Conservation (phyloP, 179 eudicot species). For the Spergularia azorica region DNA sequence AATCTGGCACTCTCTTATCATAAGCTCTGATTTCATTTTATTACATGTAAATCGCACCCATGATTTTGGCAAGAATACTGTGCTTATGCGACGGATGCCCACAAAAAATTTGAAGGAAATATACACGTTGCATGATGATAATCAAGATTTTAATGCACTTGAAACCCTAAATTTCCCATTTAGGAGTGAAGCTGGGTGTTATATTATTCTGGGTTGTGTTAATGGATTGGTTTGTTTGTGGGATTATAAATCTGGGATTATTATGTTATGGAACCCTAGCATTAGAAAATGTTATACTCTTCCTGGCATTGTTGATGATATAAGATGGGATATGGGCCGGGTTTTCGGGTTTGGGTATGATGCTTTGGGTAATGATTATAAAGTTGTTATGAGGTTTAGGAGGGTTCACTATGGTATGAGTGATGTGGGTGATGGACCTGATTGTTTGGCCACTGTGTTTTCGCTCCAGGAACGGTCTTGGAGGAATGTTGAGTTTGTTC, state of each 20-base stretch:
- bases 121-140: slow-evolving; percentile 2
- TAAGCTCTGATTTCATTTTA: not conserved
- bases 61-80: not conserved
- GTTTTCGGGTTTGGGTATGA: slow-evolving; percentile 26
- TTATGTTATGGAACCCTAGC: slow-evolving; percentile 14
- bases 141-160: not conserved
- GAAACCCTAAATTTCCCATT: slow-evolving; percentile 1
- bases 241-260: not conserved
- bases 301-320: not conserved
- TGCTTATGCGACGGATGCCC: not conserved
- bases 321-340: no score
- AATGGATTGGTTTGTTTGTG: slow-evolving; percentile 8
- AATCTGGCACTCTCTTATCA: slow-evolving; percentile 11
- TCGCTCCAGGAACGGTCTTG: not conserved
- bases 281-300: slow-evolving; percentile 11
- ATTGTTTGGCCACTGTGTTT: not conserved
- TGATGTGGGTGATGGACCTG: no score
- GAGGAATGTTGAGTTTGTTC: not conserved
- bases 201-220: slow-evolving; percentile 9
- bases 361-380: slow-evolving; percentile 14
- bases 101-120: not conserved
- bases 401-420: not conserved
- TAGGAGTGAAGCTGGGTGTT: not conserved
- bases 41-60: not conserved
- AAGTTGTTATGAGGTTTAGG: not conserved